Conservation (phyloP, 1,284 basidiomycete species). For the Ceratobasidium theobromae region DNA sequence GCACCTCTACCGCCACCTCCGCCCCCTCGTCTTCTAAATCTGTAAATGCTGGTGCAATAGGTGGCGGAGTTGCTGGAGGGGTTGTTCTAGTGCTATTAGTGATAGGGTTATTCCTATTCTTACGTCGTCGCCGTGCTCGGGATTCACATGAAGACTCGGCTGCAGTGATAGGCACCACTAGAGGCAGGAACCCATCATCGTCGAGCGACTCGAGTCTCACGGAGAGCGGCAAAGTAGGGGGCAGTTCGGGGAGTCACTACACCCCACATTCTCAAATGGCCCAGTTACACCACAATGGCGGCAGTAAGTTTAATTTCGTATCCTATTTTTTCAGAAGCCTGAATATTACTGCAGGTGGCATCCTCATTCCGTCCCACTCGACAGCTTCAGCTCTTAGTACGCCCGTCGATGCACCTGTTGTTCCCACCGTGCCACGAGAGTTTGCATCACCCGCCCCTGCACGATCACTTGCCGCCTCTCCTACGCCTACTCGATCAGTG, state of each 20-base stretch:
- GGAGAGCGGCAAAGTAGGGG: conserved; percentile 12
- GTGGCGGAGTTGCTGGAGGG: conserved; percentile 20
- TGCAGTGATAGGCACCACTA: background rate
- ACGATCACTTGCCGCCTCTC: conserved; percentile 4
- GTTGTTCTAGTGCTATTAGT: conserved; percentile 10
- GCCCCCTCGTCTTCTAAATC: conserved; percentile 8
- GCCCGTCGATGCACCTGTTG: conserved; percentile 7
- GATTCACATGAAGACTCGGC: background rate
- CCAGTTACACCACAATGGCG: conserved; percentile 10
- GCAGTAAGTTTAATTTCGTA: background rate
- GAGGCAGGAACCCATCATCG: background rate
- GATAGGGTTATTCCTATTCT: conserved; percentile 11
- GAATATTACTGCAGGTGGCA: background rate
- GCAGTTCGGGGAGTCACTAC: conserved; percentile 15
- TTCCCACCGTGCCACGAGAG: conserved; percentile 1
- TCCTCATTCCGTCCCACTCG: conserved; percentile 9
- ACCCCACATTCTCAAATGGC: conserved; percentile 30
- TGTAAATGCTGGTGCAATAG: conserved; percentile 24
- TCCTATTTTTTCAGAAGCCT: background rate
- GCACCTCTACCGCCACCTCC: background rate
- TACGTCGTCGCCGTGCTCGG: conserved; percentile 23
- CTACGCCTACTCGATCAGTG: conserved; percentile 7
- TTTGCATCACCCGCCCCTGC: background rate
- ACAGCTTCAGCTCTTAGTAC: conserved; percentile 16
- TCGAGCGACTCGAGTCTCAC: conserved; percentile 27